These are phyloP conservation scores for Podospora fimiseda DNA, from an alignment of 495 filamentous ascomycete species.

Conservation along the genomic window DNA sequence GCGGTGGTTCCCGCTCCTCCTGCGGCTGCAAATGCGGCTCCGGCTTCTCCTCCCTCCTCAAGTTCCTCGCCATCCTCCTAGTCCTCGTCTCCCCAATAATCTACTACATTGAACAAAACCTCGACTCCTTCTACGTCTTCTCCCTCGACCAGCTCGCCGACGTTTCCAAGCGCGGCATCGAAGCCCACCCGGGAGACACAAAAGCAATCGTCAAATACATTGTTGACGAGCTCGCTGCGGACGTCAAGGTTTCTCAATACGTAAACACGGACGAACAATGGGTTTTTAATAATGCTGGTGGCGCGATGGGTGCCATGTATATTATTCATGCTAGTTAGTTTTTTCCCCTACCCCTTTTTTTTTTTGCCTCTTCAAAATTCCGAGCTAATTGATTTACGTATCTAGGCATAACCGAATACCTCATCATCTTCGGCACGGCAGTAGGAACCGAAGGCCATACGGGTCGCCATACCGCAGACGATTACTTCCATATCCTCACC, in stretches of 20 bases:
- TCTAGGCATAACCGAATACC: slow-evolving; percentile 15
- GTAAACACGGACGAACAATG: slow-evolving; percentile 58
- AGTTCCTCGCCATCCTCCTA: slow-evolving; percentile 53
- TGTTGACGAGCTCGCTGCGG: slow-evolving; percentile 46
- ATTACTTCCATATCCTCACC: slow-evolving; percentile 84
- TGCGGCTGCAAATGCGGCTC: slow-evolving; percentile 7
- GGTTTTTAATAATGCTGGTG: slow-evolving; percentile 74
- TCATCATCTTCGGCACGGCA: slow-evolving; percentile 54
- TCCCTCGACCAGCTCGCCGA: slow-evolving; percentile 59
- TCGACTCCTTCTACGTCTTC: slow-evolving; percentile 76
- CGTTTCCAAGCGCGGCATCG: slow-evolving; percentile 58
- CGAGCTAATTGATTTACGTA: neutral
- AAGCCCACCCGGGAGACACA: slow-evolving; percentile 66
- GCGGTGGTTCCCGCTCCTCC: neutral
- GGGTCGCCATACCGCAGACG: slow-evolving; percentile 80
- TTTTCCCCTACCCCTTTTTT: neutral
- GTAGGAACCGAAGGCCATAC: slow-evolving; percentile 83
- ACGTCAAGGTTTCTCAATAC: slow-evolving; percentile 36
- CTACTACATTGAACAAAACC: slow-evolving; percentile 59
- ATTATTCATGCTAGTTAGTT: slow-evolving; percentile 72
- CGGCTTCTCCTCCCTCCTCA: slow-evolving; percentile 38
- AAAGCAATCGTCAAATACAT: slow-evolving; percentile 60
- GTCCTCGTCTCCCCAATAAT: slow-evolving; percentile 53
- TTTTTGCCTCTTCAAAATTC: neutral
- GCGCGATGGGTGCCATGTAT: slow-evolving; percentile 86